Evolutionary conservation across 2,329 filamentous ascomycete species (phyloP).

Genomic region (Trichoderma cornu-damae): DNA sequence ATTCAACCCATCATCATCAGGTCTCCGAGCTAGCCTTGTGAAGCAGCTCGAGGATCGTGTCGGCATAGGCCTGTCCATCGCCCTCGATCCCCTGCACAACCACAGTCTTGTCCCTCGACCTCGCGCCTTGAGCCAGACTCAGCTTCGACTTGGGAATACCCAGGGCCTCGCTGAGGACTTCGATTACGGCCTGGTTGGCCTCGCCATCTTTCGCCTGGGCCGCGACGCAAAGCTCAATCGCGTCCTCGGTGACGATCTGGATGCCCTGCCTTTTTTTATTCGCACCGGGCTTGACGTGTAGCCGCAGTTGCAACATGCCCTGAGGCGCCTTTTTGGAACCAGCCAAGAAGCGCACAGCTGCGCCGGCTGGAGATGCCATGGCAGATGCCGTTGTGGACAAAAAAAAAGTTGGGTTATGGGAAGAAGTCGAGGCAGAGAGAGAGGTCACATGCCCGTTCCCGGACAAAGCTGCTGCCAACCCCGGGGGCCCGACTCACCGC

Average conservation of each 20-base stretch:
- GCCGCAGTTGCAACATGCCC: constrained; percentile 53
- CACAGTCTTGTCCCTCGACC: constrained; percentile 60
- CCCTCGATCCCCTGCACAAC: constrained; percentile 35
- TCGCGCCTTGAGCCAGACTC: constrained; percentile 56
- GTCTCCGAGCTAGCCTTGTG: constrained; percentile 24
- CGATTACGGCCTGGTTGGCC: constrained; percentile 61
- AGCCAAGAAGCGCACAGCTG: constrained; percentile 44
- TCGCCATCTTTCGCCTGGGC: constrained; percentile 62
- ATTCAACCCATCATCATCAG: not conserved
- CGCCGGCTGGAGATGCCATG: constrained; percentile 30
- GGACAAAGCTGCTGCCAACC: not conserved
- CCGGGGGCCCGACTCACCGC: not conserved
- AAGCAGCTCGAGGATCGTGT: constrained; percentile 28
- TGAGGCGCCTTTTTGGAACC: constrained; percentile 42
- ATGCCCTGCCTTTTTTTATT: constrained; percentile 59
- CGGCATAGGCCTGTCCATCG: constrained; percentile 29
- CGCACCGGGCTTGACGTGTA: constrained; percentile 63
- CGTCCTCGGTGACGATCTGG: constrained; percentile 48
- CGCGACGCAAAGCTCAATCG: constrained; percentile 60
- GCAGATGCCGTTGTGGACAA: not conserved
- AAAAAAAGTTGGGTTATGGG: not conserved
- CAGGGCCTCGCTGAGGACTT: constrained; percentile 56
- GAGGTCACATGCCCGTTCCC: not conserved
- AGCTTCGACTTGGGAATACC: constrained; percentile 59
- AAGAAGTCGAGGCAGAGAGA: not conserved